Evolutionary conservation across 2,329 filamentous ascomycete species (phyloP), one percentile per base, ranked within the genome.

Genomic region (Botrytis porri): DNA sequence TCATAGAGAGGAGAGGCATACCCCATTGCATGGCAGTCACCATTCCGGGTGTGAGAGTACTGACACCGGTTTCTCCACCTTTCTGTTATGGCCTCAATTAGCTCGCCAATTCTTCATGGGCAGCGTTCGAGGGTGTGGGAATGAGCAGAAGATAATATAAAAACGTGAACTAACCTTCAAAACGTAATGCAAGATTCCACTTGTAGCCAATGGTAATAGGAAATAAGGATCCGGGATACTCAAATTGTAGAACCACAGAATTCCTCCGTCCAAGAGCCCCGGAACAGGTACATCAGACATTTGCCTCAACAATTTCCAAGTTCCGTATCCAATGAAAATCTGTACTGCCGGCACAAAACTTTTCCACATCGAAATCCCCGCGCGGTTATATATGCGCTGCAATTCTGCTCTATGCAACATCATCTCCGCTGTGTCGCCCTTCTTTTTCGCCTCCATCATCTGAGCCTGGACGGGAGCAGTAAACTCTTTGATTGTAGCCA

Each of bases 251-350:
- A 98, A 88, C 96, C 96, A 99, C 59, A 90, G 83, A 51, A 90
- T 83, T 4, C 93, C 91, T 45, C 92, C 93, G 1, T 83, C 84
- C 77, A 93, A 88, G 76, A 98, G 82, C 1, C 89, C 91, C 0
- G 95, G 95, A 8, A 98, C 93, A 6, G 95, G 95, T 65, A 98
- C 84, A 35, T 85, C 82, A 1, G 89, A 83, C 92, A 97, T 97
- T 77, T 87, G 90, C 70, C 89, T 87, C 75, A 97, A 82, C 63
- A 95, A 85, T 74, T 92, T 89, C 85, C 95, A 98, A 74, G 92
- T 90, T 78, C 94, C 94, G 81, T 90, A 94, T 74, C 92, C 92
- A 76, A 97, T 85, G 8, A 94, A 90, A 20, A 92, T 82, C 78
- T 92, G 89, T 2, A 90, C 37, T 75, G 92, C 81, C 12, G 89